Evolutionary conservation across 2,329 filamentous ascomycete species (phyloP), one percentile per base, ranked within the genome.

Genomic region (Chaetomium sp.): DNA sequence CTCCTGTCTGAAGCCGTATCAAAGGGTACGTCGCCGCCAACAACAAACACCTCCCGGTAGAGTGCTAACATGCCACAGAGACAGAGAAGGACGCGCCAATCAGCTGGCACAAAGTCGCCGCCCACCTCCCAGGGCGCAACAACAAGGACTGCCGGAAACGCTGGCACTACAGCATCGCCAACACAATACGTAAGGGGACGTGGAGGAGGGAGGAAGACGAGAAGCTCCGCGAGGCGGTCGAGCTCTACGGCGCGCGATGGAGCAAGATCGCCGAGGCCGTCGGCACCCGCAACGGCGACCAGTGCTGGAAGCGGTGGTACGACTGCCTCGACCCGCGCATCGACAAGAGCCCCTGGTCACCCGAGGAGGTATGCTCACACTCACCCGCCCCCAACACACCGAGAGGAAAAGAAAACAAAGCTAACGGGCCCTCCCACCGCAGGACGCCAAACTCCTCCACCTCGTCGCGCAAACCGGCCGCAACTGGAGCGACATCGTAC

Each of bases 241-340:
- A 69, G 12, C 60, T 65, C n/a, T 68, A 72, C 58, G 71, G 71
- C 5, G 57, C 68, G 6, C 70, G 71, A 7, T 73, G 71, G 70
- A 72, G 69, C 57, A 71, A 71, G 66, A 69, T 72, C 19, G 71
- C 71, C 29, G 59, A 67, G 33, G 67, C 58, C 1, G 71, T 72
- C 6, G 69, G 70, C 13, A 68, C 70, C 10, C 67, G 71, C 19
- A 71, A 72, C 50, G 71, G 69, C 19, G 70, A 72, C 51, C 70
- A 72, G 53, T 72, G 71, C 58, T 72, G 69, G 68, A 72, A 71
- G 64, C 66, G 70, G n/a, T 72, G 70, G 70, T 71, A 69, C 51
- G 69, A 72, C 61, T 70, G 68, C 35, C 62, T 72, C 4, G 68
- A 72, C 31, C 70, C 71, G 0, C 60, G 65, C 29, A 72, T 72